These are phyloP conservation scores for Fusarium torulosum DNA, from an alignment of 2,329 filamentous ascomycete genomes.

Conservation along the genomic window DNA sequence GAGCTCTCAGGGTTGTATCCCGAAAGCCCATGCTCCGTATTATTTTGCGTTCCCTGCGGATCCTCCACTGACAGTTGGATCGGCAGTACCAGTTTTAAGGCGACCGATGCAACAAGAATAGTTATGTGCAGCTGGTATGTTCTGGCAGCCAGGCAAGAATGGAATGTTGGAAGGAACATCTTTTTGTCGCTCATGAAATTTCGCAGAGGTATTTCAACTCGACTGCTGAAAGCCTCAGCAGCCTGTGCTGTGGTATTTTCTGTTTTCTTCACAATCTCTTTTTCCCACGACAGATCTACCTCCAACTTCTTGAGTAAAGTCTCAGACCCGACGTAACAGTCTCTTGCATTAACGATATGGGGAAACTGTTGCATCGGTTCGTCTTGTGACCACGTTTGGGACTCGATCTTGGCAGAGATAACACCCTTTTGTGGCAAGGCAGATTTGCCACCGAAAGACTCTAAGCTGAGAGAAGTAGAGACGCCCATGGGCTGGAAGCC, in stretches of 20 bases:
- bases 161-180: constrained; percentile 23
- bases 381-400: constrained; percentile 22
- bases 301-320: constrained; percentile 1
- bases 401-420: constrained; percentile 22
- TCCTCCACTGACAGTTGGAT: constrained; percentile 11
- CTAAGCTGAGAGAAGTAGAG: not conserved
- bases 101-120: not conserved
- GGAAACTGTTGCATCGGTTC: constrained; percentile 23
- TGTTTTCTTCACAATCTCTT: not conserved
- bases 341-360: constrained; percentile 3
- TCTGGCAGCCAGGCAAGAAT: constrained; percentile 19
- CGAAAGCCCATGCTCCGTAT: not conserved
- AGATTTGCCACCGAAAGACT: not conserved
- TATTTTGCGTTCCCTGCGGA: not conserved
- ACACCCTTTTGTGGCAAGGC: not conserved
- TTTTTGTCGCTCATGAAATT: constrained; percentile 13
- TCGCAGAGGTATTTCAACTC: constrained; percentile 6
- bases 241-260: not conserved
- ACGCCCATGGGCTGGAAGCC: not conserved
- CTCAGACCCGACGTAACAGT: constrained; percentile 7
- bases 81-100: constrained; percentile 8
- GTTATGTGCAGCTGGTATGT: constrained; percentile 19
- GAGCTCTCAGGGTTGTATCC: constrained; percentile 1
- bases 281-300: constrained; percentile 1
- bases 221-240: constrained; percentile 1